Base-by-base conservation (phyloP, 108 stramenopile genomes). In the Cyclotella kingstonii region DNA sequence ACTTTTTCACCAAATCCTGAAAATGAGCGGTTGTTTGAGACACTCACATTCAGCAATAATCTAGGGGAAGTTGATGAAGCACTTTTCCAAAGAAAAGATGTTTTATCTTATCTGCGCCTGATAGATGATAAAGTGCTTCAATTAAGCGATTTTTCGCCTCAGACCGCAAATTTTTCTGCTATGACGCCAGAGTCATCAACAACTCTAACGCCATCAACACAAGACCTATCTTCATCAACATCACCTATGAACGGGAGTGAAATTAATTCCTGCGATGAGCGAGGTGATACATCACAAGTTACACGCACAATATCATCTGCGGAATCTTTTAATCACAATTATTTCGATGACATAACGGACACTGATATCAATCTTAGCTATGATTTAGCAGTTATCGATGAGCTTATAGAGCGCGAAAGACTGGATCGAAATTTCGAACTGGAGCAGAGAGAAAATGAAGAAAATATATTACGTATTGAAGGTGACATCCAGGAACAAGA, bases 401-500 rank as follows among this genome's bases (percentile, higher is more conserved):
- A 59, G 11, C 56, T 68, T 48, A 38, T 59, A 22, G 58, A 68
- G 12, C 27, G 15, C 19, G 84, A 84, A 44, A 82, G 83, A 10
- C 76, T 79, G 14, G 87, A 89, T 36, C 75, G 84, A 28, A 78
- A 83, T 17, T 89, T 66, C 56, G 65, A 60, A 17, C 73, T 67
- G 18, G 54, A 66, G 9, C 63, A 72, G 45, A 66, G 76, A 41
- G 23, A 76, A 38, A 82, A 77, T 45, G 60, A 85, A 40, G 76
- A 78, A 18, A 49, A 82, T 27, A 43, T 93, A n/a, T 61, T 65
- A 11, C 59, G 79, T 22, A 80, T 93, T 35, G 71, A 87, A 40
- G 83, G 82, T 5, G 82, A 89, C 52, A 52, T 93, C 21, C 79
- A 83, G 36, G 74, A 83, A 54, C 83, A 87, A 54, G 85, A 93